phyloP scores from a whole-genome alignment of 2,329 filamentous ascomycete species.

The Aspergillus puulaauensis region DNA sequence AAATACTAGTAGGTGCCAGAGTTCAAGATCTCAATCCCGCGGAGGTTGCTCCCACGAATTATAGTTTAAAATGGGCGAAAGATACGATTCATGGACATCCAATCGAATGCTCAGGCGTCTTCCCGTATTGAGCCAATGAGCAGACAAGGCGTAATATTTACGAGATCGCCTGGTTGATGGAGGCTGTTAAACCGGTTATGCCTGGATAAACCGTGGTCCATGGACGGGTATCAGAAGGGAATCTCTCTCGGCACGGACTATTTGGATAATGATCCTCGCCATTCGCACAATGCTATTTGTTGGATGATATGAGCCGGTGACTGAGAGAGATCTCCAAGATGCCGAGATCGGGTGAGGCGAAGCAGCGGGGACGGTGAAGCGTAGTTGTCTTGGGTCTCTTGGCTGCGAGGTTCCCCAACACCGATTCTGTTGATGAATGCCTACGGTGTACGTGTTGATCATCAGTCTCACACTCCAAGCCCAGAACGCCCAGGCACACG shows the following conservation, averaged over 20 bases:
- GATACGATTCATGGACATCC: neutral
- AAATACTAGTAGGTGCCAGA: neutral
- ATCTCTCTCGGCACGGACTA: neutral
- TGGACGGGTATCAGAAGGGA: neutral
- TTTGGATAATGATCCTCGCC: neutral
- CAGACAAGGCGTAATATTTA: neutral
- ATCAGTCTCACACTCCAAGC: neutral
- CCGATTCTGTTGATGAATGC: neutral
- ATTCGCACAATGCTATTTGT: neutral
- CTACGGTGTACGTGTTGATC: neutral
- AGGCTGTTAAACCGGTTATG: neutral
- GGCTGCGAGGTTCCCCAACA: neutral
- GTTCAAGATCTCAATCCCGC: neutral
- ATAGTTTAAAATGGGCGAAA: neutral
- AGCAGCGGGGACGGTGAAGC: neutral
- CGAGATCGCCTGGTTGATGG: neutral
- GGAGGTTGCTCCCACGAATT: neutral
- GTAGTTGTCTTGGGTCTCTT: conserved; percentile 1
- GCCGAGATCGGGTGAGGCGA: neutral
- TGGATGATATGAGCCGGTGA: neutral
- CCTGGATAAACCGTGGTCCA: neutral
- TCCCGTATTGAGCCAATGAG: neutral
- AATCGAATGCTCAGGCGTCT: neutral
- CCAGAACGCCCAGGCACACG: conserved; percentile 4
- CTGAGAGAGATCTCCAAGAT: neutral